These are phyloP conservation scores for Delphinella strobiligena DNA, from an alignment of 2,329 filamentous ascomycete species.

Conservation along the genomic window DNA sequence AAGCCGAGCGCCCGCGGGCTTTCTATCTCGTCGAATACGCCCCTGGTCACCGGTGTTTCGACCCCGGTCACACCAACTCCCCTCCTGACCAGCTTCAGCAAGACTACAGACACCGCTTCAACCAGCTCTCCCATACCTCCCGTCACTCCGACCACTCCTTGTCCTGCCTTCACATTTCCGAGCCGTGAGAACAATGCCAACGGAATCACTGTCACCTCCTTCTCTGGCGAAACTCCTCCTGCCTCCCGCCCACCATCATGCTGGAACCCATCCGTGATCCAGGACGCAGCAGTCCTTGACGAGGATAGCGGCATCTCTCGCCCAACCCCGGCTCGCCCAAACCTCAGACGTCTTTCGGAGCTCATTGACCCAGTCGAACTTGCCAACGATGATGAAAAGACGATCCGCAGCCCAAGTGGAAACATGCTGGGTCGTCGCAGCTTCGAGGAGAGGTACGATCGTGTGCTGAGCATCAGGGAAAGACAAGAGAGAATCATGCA, in stretches of 20 bases:
- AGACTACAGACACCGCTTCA: background rate
- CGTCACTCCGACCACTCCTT: background rate
- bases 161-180: background rate
- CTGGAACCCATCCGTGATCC: background rate
- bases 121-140: too few relatives aligned
- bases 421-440: slow-evolving; percentile 16
- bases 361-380: slow-evolving; percentile 18
- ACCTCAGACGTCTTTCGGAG: slow-evolving; percentile 15
- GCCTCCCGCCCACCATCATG: background rate
- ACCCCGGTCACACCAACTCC: background rate
- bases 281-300: background rate
- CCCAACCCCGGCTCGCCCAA: slow-evolving; percentile 12
- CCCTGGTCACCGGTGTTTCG: background rate
- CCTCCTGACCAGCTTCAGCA: background rate
- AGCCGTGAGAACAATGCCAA: background rate
- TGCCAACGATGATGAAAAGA: slow-evolving; percentile 5
- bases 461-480: slow-evolving; percentile 23
- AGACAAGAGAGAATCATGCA: slow-evolving; percentile 21
- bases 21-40: background rate
- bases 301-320: slow-evolving; percentile 10
- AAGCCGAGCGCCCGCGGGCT: background rate
- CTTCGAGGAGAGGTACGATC: slow-evolving; percentile 16
- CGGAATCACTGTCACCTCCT: background rate
- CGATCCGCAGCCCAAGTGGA: slow-evolving; percentile 20
- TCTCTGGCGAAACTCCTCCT: background rate